Percentiles rank a stretch among this genome's conserved stretches.
These are phyloP conservation scores for Penicillium aurantiogriseum DNA, from an alignment of 2,329 filamentous ascomycete species.

Conservation along the genomic window DNA sequence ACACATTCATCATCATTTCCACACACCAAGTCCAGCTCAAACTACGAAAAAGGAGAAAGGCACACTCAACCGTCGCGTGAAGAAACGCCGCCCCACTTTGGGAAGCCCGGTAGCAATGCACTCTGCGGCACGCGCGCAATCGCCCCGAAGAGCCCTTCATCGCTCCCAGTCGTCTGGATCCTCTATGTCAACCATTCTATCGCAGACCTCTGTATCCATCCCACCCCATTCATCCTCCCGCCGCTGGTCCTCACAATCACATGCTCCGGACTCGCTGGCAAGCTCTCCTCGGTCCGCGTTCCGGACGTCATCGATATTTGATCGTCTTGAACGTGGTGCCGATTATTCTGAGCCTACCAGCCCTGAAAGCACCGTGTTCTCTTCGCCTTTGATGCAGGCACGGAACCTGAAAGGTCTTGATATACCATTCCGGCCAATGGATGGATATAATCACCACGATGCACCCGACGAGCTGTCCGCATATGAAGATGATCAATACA, in stretches of 20 bases:
- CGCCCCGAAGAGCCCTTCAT: slow-evolving; percentile 34
- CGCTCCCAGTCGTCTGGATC: slow-evolving; percentile 42
- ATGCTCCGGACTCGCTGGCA: slow-evolving; percentile 62
- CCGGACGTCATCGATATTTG: slow-evolving; percentile 73
- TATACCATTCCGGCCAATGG: slow-evolving; percentile 48
- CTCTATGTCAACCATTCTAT: slow-evolving; percentile 60
- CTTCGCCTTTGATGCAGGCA: slow-evolving; percentile 62
- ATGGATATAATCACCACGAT: slow-evolving; percentile 19
- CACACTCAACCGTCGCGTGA: slow-evolving; percentile 55
- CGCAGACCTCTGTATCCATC: slow-evolving; percentile 60
- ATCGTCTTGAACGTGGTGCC: slow-evolving; percentile 61
- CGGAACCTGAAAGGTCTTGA: slow-evolving; percentile 62
- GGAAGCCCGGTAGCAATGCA: slow-evolving; percentile 55
- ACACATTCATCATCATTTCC: slow-evolving; percentile 94
- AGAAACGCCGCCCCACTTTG: slow-evolving; percentile 67
- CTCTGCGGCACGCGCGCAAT: slow-evolving; percentile 29
- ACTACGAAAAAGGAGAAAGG: slow-evolving; percentile 55
- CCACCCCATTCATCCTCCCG: slow-evolving; percentile 44
- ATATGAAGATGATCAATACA: slow-evolving; percentile 23
- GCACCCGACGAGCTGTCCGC: slow-evolving; percentile 9
- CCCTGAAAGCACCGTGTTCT: slow-evolving; percentile 69
- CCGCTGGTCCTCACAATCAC: slow-evolving; percentile 41
- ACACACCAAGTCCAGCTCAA: slow-evolving; percentile 58
- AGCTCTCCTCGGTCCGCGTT: slow-evolving; percentile 77
- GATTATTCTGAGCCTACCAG: slow-evolving; percentile 76